Conservation (phyloP, 441 rosid species). For the Pelargonium cotyledonis region DNA sequence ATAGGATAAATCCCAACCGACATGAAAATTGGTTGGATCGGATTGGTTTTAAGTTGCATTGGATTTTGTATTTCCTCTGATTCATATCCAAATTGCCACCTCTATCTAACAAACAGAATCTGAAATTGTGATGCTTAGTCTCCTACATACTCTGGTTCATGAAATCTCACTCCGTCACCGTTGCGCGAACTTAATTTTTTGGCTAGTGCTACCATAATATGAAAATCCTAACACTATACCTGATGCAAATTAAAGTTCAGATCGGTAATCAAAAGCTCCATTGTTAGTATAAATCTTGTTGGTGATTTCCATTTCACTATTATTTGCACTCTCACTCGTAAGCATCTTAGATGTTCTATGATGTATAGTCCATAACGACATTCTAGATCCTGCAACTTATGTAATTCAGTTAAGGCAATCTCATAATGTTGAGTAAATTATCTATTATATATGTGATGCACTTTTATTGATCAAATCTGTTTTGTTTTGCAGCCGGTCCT, state of each 20-base stretch:
- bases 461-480: background rate
- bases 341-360: background rate
- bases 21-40: no score
- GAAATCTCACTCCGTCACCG: background rate
- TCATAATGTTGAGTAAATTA: background rate
- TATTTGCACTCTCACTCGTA: background rate
- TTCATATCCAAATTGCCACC: no score
- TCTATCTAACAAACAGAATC: no score
- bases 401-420: background rate
- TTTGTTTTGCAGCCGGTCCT: conserved; percentile 59
- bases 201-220: background rate
- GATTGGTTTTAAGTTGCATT: no score
- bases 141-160: background rate
- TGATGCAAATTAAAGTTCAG: no score
- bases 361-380: background rate
- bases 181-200: background rate
- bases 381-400: background rate
- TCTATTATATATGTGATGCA: background rate
- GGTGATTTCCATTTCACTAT: background rate
- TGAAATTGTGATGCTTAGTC: background rate
- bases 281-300: no score
- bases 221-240: background rate
- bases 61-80: no score
- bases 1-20: no score
- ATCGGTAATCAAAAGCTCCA: no score